Evolutionary conservation across 805 yeast genomes (phyloP).

Genomic region (Limtongia smithiae): DNA sequence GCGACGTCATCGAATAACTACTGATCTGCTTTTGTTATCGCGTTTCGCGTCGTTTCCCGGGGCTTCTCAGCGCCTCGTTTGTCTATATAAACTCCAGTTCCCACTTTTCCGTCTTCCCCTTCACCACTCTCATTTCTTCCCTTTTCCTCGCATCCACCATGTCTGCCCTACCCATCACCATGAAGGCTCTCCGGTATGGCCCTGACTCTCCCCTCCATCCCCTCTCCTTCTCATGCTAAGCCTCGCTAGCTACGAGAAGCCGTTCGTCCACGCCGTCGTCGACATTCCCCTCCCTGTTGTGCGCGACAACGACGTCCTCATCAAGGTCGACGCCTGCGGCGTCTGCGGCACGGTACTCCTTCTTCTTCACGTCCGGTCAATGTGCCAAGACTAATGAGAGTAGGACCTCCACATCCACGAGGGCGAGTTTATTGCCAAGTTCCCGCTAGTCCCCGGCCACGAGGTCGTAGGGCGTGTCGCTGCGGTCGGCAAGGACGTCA

Average conservation of each 20-base stretch:
- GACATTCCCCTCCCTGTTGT: conserved; percentile 20
- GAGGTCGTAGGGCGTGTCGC: conserved; percentile 28
- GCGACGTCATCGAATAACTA: no score
- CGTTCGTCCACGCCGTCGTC: conserved; percentile 13
- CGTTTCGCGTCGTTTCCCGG: no score
- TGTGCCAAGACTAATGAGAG: no score
- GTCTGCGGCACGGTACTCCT: conserved; percentile 29
- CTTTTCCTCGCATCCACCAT: conserved; percentile 38
- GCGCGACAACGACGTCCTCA: conserved; percentile 25
- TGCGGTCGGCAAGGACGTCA: conserved; percentile 24
- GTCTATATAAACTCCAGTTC: no score
- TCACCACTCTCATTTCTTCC: not conserved
- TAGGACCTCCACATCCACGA: conserved; percentile 27
- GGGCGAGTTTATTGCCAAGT: conserved; percentile 26
- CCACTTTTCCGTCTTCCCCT: not conserved
- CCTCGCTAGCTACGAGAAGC: conserved; percentile 22
- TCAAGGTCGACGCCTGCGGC: conserved; percentile 26
- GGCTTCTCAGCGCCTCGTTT: no score
- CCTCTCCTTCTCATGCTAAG: not conserved
- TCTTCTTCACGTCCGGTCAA: no score
- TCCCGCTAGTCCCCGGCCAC: conserved; percentile 27
- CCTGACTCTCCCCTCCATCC: not conserved
- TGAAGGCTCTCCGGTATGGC: conserved; percentile 26
- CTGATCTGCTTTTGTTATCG: no score
- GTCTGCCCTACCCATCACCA: conserved; percentile 19